Evolutionary conservation across 2,329 filamentous ascomycete species (phyloP).

Genomic region (Epichloe bromicola): DNA sequence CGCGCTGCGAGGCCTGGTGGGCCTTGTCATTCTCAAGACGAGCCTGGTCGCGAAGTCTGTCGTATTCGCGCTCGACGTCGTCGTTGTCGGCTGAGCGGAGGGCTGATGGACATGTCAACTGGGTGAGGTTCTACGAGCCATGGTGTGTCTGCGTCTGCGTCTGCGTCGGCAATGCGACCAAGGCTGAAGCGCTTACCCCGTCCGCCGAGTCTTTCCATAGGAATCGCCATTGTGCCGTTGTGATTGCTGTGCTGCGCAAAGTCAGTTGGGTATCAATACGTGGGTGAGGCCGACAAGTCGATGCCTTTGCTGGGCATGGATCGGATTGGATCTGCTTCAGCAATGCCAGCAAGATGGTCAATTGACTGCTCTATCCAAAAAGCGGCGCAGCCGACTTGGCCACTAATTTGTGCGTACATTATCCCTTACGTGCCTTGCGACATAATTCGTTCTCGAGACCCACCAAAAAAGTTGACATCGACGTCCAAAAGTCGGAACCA

Average conservation of each 20-base stretch:
- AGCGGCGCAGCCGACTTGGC: too few relatives aligned
- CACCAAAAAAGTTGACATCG: constrained; percentile 2
- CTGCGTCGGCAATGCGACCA: background rate
- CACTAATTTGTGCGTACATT: too few relatives aligned
- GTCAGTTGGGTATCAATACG: background rate
- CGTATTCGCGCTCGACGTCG: constrained; percentile 75
- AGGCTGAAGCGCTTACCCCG: constrained; percentile 22
- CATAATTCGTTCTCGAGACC: background rate
- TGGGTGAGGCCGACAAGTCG: background rate
- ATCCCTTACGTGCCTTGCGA: too few relatives aligned
- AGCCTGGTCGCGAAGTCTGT: constrained; percentile 74
- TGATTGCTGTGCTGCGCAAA: background rate
- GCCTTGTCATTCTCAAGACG: constrained; percentile 70
- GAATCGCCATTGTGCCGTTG: constrained; percentile 20
- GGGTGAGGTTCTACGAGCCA: background rate
- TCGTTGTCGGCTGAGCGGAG: constrained; percentile 59
- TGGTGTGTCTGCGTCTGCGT: background rate
- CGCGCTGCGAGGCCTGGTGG: constrained; percentile 60
- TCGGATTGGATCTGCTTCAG: too few relatives aligned
- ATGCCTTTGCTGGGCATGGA: background rate
- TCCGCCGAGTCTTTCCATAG: constrained; percentile 26
- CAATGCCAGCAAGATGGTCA: too few relatives aligned
- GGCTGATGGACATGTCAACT: constrained; percentile 31
- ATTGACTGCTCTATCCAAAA: too few relatives aligned
- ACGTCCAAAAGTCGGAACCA: background rate